Evolutionary conservation across 2,329 filamentous ascomycete species (phyloP).

Genomic region (Ophiostoma ips): DNA sequence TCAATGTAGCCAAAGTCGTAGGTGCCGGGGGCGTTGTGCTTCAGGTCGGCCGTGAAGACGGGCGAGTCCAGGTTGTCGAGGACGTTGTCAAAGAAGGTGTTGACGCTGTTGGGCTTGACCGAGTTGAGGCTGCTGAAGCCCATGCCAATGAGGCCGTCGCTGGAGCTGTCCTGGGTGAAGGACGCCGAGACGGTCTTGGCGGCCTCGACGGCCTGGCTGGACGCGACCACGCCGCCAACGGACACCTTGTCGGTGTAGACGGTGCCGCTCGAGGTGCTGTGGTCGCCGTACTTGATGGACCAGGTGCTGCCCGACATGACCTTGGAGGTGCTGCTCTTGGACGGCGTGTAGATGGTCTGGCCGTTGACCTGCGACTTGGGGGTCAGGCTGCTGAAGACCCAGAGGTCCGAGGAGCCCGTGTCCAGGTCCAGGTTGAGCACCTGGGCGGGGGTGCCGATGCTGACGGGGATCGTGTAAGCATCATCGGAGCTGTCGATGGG

Average conservation of each 20-base stretch:
- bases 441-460: slow-evolving; percentile 25
- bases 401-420: slow-evolving; percentile 22
- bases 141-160: slow-evolving; percentile 18
- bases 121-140: slow-evolving; percentile 20
- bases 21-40: slow-evolving; percentile 14
- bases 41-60: slow-evolving; percentile 40
- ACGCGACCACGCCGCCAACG: slow-evolving; percentile 19
- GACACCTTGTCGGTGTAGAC: slow-evolving; percentile 21
- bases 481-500: slow-evolving; percentile 33
- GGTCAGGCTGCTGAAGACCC: slow-evolving; percentile 23
- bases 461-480: slow-evolving; percentile 23
- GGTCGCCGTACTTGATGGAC: slow-evolving; percentile 22
- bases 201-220: slow-evolving; percentile 20
- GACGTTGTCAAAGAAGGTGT: slow-evolving; percentile 25
- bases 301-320: slow-evolving; percentile 17
- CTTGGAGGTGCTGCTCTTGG: slow-evolving; percentile 18
- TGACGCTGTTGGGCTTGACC: slow-evolving; percentile 14
- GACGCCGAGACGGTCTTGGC: slow-evolving; percentile 16
- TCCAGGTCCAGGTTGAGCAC: slow-evolving; percentile 20
- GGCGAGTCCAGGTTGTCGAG: slow-evolving; percentile 21
- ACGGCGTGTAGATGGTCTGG: slow-evolving; percentile 20
- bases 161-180: slow-evolving; percentile 16
- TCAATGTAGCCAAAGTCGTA: slow-evolving; percentile 47
- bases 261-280: slow-evolving; percentile 19
- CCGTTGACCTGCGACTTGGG: slow-evolving; percentile 14